phyloP scores from a whole-genome alignment of 2,329 filamentous ascomycete genomes.

The Arthrobotrys sinensis region DNA sequence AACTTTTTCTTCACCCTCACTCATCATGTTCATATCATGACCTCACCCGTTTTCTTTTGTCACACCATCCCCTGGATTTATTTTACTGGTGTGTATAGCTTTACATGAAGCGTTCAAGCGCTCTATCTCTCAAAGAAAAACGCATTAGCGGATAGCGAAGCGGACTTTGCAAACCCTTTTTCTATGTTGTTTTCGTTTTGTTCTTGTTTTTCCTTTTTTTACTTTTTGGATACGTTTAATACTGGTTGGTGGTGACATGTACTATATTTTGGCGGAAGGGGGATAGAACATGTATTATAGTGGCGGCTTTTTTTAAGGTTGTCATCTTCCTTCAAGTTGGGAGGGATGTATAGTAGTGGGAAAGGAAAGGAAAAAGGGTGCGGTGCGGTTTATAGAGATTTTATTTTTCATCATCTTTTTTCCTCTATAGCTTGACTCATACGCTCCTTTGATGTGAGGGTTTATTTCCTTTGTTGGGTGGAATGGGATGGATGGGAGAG shows the following conservation, averaged over 20 bases:
- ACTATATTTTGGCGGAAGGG: slow-evolving; percentile 10
- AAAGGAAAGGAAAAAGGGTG: background rate
- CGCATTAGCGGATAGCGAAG: slow-evolving; percentile 7
- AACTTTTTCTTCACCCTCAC: background rate
- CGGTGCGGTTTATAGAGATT: background rate
- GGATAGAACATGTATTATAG: slow-evolving; percentile 32
- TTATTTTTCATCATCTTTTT: slow-evolving; percentile 8
- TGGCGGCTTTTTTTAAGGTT: no score
- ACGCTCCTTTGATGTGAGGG: background rate
- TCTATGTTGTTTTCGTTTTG: background rate
- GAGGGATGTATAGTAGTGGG: slow-evolving; percentile 14
- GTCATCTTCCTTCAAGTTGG: no score
- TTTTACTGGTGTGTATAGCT: background rate
- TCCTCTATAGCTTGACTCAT: background rate
- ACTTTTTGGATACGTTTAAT: slow-evolving; percentile 25
- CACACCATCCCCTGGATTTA: background rate
- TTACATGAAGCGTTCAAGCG: background rate
- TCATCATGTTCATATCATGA: slow-evolving; percentile 17
- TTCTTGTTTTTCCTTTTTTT: slow-evolving; percentile 3
- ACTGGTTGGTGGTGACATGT: slow-evolving; percentile 18
- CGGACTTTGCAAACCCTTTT: background rate
- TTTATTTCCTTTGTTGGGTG: no score
- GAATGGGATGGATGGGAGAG: no score
- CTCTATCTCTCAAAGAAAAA: background rate
- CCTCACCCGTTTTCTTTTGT: background rate